Conservation (phyloP, 345 rosid species). For the Lepidium aucheri region DNA sequence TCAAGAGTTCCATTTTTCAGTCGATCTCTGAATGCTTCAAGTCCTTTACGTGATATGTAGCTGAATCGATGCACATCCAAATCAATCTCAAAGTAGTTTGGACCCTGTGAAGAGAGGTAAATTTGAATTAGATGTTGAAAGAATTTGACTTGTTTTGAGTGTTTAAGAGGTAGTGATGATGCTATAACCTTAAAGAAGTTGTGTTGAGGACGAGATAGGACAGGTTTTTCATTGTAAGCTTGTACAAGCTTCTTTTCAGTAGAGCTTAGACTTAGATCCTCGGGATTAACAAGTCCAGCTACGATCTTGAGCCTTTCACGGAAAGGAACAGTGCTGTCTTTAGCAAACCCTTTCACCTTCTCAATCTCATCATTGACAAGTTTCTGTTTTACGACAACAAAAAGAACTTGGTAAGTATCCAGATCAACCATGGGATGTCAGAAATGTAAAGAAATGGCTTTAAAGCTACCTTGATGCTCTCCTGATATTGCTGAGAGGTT, state of each 20-base stretch:
- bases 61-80: constrained; percentile 89
- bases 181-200: constrained; percentile 48
- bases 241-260: constrained; percentile 73
- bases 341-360: constrained; percentile 74
- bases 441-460: neutral
- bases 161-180: neutral
- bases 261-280: constrained; percentile 68
- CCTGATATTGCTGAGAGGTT: constrained; percentile 58
- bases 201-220: constrained; percentile 96
- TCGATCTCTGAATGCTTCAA: constrained; percentile 80
- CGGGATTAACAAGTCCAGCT: constrained; percentile 78
- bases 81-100: constrained; percentile 89
- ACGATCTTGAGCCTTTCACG: constrained; percentile 89
- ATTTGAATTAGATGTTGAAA: neutral
- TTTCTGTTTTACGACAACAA: constrained; percentile 36
- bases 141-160: neutral
- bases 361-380: constrained; percentile 81
- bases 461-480: constrained; percentile 52
- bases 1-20: constrained; percentile 68
- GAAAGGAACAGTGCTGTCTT: constrained; percentile 61
- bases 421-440: neutral
- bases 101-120: constrained; percentile 42
- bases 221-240: constrained; percentile 88
- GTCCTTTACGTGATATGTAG: constrained; percentile 86
- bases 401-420: neutral